Conservation (phyloP, 148 eudicot species). For the Simmondsia chinensis region DNA sequence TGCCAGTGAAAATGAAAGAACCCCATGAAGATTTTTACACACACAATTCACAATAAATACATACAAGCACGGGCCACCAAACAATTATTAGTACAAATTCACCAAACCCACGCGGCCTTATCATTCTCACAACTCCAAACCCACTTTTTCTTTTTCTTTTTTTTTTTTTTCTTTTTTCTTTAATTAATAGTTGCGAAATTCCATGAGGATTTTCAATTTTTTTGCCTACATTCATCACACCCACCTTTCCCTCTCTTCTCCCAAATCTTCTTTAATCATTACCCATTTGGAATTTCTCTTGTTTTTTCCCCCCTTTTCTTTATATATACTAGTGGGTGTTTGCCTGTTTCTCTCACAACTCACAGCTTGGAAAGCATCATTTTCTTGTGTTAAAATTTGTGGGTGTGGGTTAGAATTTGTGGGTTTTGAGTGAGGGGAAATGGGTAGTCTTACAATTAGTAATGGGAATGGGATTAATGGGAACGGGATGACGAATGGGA, state of each 20-base stretch:
- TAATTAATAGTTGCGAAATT: conserved; percentile 18
- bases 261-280: conserved; percentile 20
- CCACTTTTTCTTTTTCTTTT: conserved; percentile 8
- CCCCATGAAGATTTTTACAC: too few relatives aligned
- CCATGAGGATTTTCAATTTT: conserved; percentile 38
- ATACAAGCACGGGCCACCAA: too few relatives aligned
- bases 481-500: conserved; percentile 39
- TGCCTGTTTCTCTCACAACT: conserved; percentile 5
- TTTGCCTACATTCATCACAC: conserved; percentile 14
- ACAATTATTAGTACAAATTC: too few relatives aligned
- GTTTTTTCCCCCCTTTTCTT: conserved; percentile 10
- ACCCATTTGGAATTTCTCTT: conserved; percentile 18
- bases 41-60: too few relatives aligned
- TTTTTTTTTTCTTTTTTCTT: not conserved
- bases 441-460: conserved; percentile 47
- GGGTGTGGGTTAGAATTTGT: not conserved
- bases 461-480: conserved; percentile 38
- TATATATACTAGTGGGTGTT: conserved; percentile 14
- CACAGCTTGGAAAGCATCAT: not conserved
- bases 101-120: conserved; percentile 58
- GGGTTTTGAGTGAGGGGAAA: conserved; percentile 1
- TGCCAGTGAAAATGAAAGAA: too few relatives aligned
- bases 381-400: not conserved
- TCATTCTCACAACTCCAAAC: conserved; percentile 52
- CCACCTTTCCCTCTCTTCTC: conserved; percentile 10